Conservation (phyloP, 2,329 filamentous ascomycete genomes). For the Fusarium veterinarium region DNA sequence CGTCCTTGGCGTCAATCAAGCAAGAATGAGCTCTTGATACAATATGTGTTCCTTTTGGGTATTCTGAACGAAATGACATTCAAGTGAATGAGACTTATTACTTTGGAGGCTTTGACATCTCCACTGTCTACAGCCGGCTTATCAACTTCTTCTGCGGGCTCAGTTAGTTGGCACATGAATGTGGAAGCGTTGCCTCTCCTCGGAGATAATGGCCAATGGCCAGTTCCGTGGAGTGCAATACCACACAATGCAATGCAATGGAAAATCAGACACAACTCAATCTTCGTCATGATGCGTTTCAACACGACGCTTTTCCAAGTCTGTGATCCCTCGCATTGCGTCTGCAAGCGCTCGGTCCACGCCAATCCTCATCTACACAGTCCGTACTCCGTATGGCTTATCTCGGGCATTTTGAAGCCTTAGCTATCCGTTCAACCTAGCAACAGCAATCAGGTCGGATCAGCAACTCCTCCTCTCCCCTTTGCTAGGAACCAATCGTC, state of each 20-base stretch:
- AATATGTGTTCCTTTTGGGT: conserved; percentile 8
- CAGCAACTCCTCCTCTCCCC: conserved; percentile 1
- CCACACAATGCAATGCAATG: conserved; percentile 13
- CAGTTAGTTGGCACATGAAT: conserved; percentile 12
- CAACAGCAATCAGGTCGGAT: background rate
- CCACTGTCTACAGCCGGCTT: background rate
- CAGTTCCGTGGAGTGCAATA: background rate
- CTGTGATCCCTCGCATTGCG: conserved; percentile 19
- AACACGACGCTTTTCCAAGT: conserved; percentile 22
- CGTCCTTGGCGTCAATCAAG: conserved; percentile 24
- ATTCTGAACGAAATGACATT: background rate
- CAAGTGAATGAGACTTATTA: background rate
- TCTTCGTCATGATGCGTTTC: conserved; percentile 35
- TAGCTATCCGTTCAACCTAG: background rate
- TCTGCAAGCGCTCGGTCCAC: conserved; percentile 19
- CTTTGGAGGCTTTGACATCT: conserved; percentile 7
- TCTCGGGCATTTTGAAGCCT: conserved; percentile 20
- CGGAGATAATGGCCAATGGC: background rate
- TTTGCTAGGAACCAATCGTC: conserved; percentile 2
- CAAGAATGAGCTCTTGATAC: conserved; percentile 3
- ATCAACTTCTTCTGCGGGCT: background rate
- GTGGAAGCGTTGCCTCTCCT: background rate
- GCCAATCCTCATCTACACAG: conserved; percentile 19
- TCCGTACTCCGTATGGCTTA: conserved; percentile 29
- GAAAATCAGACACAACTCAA: conserved; percentile 4